These are phyloP conservation scores for Wickerhamomyces chambardii DNA, from an alignment of 805 yeast species.

Conservation along the genomic window DNA sequence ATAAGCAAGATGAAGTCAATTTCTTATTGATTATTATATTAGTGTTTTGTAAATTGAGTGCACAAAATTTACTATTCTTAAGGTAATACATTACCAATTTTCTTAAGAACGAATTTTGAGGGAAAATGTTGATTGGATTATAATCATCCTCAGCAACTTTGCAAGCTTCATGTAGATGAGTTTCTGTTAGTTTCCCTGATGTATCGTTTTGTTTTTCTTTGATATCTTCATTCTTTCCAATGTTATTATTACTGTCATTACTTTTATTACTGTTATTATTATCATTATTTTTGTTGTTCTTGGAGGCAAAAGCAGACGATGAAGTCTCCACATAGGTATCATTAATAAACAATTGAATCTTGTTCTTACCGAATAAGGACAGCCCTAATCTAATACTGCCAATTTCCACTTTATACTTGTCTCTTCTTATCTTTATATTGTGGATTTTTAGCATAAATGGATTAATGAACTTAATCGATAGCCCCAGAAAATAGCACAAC, in stretches of 20 bases:
- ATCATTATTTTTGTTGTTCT: too few species aligned
- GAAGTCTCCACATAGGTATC: slow-evolving; percentile 6
- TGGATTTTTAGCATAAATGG: slow-evolving; percentile 16
- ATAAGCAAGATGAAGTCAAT: too few species aligned
- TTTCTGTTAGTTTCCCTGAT: too few species aligned
- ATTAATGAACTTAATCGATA: slow-evolving; percentile 19
- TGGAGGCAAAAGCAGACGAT: too few species aligned
- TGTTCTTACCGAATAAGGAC: slow-evolving; percentile 8
- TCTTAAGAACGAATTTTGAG: slow-evolving; percentile 2
- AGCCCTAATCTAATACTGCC: slow-evolving; percentile 7
- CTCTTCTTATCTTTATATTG: slow-evolving; percentile 6
- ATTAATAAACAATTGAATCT: slow-evolving; percentile 10
- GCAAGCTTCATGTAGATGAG: too few species aligned
- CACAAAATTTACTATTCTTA: slow-evolving; percentile 12
- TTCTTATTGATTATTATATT: too few species aligned
- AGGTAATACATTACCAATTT: slow-evolving; percentile 7
- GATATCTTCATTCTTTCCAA: too few species aligned
- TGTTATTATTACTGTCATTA: too few species aligned
- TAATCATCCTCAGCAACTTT: not conserved
- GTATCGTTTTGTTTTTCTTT: too few species aligned
- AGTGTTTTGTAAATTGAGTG: too few species aligned
- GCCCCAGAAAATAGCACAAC: slow-evolving; percentile 13
- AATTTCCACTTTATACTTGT: slow-evolving; percentile 5
- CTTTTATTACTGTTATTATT: not conserved
- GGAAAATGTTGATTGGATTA: slow-evolving; percentile 9